Conservation (phyloP, 2,329 filamentous ascomycete genomes). For the Penicillium sp. region DNA sequence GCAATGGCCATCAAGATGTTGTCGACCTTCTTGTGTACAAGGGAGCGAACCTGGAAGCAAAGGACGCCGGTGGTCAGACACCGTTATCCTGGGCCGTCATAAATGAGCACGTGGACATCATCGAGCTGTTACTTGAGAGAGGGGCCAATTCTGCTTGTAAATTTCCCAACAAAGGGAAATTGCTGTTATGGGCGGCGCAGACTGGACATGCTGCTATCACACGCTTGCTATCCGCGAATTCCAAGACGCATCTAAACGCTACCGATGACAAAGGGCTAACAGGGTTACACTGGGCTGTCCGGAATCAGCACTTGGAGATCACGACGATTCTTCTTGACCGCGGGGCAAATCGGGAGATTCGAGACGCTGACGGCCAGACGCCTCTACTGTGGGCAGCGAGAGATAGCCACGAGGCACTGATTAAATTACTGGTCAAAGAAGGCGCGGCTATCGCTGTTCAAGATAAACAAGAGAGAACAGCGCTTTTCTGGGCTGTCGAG, state of each 20-base stretch:
- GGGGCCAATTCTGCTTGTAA: not conserved
- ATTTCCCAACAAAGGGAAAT: not conserved
- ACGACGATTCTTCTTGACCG: not conserved
- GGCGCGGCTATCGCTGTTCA: not conserved
- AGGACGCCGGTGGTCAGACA: not conserved
- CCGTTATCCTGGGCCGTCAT: not conserved
- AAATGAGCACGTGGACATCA: not conserved
- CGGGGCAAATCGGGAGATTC: not conserved
- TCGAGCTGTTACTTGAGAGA: slow-evolving; percentile 1
- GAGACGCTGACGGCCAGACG: not conserved
- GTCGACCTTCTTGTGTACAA: not conserved
- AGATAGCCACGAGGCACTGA: not conserved
- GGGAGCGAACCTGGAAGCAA: not conserved
- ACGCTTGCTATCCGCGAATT: not conserved
- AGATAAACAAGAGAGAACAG: not conserved
- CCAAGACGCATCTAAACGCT: not conserved
- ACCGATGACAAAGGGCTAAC: not conserved
- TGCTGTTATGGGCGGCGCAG: not conserved
- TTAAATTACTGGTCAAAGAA: not conserved
- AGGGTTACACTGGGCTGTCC: not conserved
- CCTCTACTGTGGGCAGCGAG: not conserved
- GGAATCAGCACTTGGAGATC: not conserved
- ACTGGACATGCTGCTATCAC: not conserved
- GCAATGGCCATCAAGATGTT: not conserved
- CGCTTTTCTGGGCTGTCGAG: not conserved